Conservation (phyloP, 345 rosid species). For the Physaria fendleri region DNA sequence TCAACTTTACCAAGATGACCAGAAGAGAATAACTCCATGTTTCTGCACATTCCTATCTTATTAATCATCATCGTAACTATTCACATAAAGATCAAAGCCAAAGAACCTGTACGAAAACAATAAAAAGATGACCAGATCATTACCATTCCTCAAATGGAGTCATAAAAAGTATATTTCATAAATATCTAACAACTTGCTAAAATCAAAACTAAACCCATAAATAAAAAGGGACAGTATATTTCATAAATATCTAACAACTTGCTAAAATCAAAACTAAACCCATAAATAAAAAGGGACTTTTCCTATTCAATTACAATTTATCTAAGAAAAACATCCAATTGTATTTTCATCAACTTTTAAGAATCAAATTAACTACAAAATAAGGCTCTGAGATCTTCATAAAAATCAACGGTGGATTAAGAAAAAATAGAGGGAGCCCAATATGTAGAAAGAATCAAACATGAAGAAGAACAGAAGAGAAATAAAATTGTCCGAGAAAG, state of each 20-base stretch:
- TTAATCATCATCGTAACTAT: slow-evolving; percentile 56
- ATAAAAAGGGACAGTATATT: too few relatives aligned
- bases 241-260: too few relatives aligned
- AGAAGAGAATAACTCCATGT: slow-evolving; percentile 57
- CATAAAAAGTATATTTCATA: neutral
- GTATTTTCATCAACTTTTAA: too few relatives aligned
- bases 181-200: neutral
- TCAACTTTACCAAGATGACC: slow-evolving; percentile 51
- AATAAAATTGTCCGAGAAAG: too few relatives aligned
- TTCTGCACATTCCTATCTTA: slow-evolving; percentile 74
- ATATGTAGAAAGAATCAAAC: slow-evolving; percentile 6
- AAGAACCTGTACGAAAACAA: neutral
- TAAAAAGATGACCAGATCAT: neutral
- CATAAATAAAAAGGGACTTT: neutral
- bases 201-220: too few relatives aligned
- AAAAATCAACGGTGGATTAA: neutral
- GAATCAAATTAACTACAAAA: neutral
- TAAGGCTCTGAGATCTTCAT: slow-evolving; percentile 10
- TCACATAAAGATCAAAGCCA: neutral
- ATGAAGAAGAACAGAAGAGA: too few relatives aligned
- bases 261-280: slow-evolving; percentile 6
- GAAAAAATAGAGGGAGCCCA: neutral
- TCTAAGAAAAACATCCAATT: neutral
- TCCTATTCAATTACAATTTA: neutral
- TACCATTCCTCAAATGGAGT: neutral